Base-by-base conservation (phyloP, 139 green algal species). In the Mesostigma viride region DNA sequence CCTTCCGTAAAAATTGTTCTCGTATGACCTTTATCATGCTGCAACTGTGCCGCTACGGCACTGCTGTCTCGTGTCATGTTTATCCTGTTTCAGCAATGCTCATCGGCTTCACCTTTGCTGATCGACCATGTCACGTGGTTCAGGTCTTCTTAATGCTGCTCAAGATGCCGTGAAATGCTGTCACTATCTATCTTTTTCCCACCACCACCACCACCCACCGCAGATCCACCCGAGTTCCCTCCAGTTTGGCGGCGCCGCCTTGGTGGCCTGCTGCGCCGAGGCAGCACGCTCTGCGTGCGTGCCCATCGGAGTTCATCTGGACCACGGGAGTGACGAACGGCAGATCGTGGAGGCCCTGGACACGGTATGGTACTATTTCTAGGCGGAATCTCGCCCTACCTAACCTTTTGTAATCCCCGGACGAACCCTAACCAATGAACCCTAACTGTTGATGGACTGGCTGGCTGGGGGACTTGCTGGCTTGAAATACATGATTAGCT, bases 161-260 rank as follows among this genome's bases (percentile, higher is more conserved):
- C 6, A 6, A 22, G 36, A 6, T 48, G 36, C 36, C 36, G 36
- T 56, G 20, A 20, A 24, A 22, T 56, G 45, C 45, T 56, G 20
- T 24, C 45, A 20, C 40, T 22, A n/a, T 64, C 5, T 3, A 2
- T 64, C n/a, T 40, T 5, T 61, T 27, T 24, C 33, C 33, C 33
- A 30, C 30, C 45, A 4, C 22, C 31, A 32, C 64, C 53, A 35
- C 8, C 32, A 24, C n/a, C 48, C 30, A 40, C 31, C 32, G 3
- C 70, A 76, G 70, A 70, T 76, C 28, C 70, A 76, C 34, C 69
- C 69, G 24, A 63, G 33, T 0, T 33, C 57, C 24, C 30, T 76
- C 20, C 5, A 58, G 26, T 48, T 78, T 24, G 70, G 66, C 2
- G 70, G 70, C 0, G 20, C 17, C 1, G 24, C 59, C 1, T 45